Evolutionary conservation across 345 rosid genomes (phyloP), one percentile per base, ranked within the genome.

Genomic region (Cochlearia excelsa): DNA sequence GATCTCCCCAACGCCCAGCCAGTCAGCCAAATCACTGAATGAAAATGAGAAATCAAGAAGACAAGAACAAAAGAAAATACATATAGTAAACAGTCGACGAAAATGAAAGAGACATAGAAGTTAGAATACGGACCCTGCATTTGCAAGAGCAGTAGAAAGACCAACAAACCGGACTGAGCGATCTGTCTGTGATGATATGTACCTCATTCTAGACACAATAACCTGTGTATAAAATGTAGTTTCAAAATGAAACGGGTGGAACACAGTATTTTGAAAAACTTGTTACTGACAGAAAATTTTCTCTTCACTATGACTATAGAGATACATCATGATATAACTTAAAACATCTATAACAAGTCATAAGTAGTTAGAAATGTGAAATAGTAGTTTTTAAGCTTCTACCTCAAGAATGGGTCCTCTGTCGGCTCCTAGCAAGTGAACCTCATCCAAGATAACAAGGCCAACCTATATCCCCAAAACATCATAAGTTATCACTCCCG

Each of bases 361-460:
- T 70, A 41, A 48, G 63, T 35, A 63, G 11, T 45, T 7, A 48
- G 38, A 50, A 38, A 63, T 57, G 29, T 30, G 48, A 63, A 51
- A 30, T 27, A 39, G 10, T 9, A 38, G 39, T 3, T 35, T 54
- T 30, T 37, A 71, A 47, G 63, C 40, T 76, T 60, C 54, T 78
- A 92, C 98, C 98, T 92, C 98, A 72, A 92, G 95, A 51, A 92
- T 88, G 67, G 98, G 98, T 55, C 98, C 98, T 71, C 98, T 87
- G 71, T 92, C 98, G 57, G 95, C 96, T 66, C 98, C 98, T 23
- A 92, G 80, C 58, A 92, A 80, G 83, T 92, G 98, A 79, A 92
- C 86, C 93, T 92, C 98, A 75, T 92, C 98, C 81, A 92, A 83
- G 65, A 92, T 81, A 80, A 88, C 76, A 57, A 92, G 93, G 46